Conservation (phyloP, 805 yeast species). For the Lipomyces anomalus region DNA sequence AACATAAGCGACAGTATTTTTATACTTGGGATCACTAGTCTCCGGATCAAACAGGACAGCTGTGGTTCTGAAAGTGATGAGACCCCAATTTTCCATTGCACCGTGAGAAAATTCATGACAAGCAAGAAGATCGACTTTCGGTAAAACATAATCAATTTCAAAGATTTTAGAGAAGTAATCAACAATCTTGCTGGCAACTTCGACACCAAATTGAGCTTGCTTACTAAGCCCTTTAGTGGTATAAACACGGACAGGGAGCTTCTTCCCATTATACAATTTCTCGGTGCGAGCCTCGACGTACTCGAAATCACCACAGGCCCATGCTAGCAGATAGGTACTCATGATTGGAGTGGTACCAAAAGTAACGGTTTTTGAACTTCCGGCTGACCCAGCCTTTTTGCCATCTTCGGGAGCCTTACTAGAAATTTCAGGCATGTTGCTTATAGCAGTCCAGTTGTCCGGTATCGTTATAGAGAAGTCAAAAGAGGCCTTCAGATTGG, state of each 20-base stretch:
- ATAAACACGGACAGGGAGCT: constrained; percentile 73
- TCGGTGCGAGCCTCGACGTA: constrained; percentile 54
- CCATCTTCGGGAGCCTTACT: constrained; percentile 54
- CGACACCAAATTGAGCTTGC: constrained; percentile 67
- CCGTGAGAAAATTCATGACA: constrained; percentile 81
- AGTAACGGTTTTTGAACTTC: constrained; percentile 68
- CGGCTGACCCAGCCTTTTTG: constrained; percentile 43
- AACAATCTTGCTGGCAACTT: constrained; percentile 68
- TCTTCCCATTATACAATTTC: constrained; percentile 43
- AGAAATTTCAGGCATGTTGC: constrained; percentile 51
- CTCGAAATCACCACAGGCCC: constrained; percentile 73
- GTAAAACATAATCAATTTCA: constrained; percentile 71
- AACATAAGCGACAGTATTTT: constrained; percentile 75
- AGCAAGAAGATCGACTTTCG: constrained; percentile 77
- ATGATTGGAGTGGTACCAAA: constrained; percentile 76
- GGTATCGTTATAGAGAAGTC: constrained; percentile 51
- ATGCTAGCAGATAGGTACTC: constrained; percentile 82
- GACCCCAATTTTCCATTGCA: constrained; percentile 85
- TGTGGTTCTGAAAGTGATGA: constrained; percentile 72
- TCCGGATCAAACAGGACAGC: constrained; percentile 65
- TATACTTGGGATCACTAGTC: constrained; percentile 54
- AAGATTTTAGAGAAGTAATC: constrained; percentile 62
- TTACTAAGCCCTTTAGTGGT: constrained; percentile 72
- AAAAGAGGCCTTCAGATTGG: constrained; percentile 69
- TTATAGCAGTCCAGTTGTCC: constrained; percentile 32